Base-by-base conservation (phyloP, 441 rosid species). In the Arabidopsis lyrata region DNA sequence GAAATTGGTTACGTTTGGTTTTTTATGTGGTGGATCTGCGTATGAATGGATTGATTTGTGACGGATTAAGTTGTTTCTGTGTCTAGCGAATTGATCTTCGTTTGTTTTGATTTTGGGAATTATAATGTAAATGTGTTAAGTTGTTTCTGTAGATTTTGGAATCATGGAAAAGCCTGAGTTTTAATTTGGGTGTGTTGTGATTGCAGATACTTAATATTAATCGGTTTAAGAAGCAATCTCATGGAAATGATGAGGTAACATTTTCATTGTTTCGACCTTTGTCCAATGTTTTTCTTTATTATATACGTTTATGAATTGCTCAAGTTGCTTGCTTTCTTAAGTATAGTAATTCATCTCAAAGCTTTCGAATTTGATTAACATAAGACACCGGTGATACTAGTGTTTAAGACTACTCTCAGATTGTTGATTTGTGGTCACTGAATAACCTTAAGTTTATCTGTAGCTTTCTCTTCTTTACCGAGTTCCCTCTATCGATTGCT, bases 191-290 rank as follows among this genome's bases (percentile, higher is more conserved):
- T 61, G 42, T 15, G 20, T 27, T 67, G 15, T 82, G 53, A 41
- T 44, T 84, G 76, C 76, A 92, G 98, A 84, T 95, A 72, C 80
- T 87, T 84, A 87, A 88, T 74, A 80, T 90, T 74, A 87, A 92
- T 78, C 84, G 97, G 88, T 86, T 95, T 66, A 91, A 88, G 79
- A 95, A 88, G 93, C 90, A 89, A 74, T 84, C 88, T 1, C 85
- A 84, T 69, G 93, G 97, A 42, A 88, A 92, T 13, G 99, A 95
- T 74, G 99, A 92, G 95, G 99, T 95, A 52, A 63, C 0, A 13
- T 0, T 27, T 47, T 41, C 11, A 41, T 50, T 31, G 16, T 58
- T 42, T 60, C 16, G 16, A 53, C 22, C 35, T 53, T 68, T 9
- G 9, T 8, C n/a, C 29, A 1, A 52, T n/a, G 5, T 22, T 57